phyloP scores from a whole-genome alignment of 2,329 filamentous ascomycete species.

The Cryphonectria carpinicola region DNA sequence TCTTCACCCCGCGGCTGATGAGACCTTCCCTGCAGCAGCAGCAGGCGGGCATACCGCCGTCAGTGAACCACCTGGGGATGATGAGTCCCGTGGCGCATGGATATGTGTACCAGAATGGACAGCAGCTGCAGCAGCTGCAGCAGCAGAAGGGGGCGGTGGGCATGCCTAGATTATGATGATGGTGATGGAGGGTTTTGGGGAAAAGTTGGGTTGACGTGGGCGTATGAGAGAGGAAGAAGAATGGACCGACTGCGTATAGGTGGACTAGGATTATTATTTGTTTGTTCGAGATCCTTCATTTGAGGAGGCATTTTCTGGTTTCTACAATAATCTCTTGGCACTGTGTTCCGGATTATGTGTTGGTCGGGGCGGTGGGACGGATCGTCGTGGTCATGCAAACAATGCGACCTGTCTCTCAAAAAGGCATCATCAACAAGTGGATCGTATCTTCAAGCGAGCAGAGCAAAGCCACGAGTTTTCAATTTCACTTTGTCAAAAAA shows the following conservation, averaged over 20 bases:
- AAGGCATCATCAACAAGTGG: neutral
- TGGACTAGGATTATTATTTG: neutral
- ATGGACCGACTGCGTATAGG: neutral
- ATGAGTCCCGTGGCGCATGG: conserved; percentile 60
- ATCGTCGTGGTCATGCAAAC: neutral
- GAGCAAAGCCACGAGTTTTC: neutral
- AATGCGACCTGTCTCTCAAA: neutral
- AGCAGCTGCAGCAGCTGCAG: conserved; percentile 31
- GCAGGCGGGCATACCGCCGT: neutral
- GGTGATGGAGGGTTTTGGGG: neutral
- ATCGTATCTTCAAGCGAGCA: neutral
- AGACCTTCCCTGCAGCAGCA: conserved; percentile 41
- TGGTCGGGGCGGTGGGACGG: neutral
- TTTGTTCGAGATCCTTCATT: neutral
- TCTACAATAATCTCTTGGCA: neutral
- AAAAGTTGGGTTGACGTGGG: neutral
- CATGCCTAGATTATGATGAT: conserved; percentile 42
- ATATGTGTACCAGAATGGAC: conserved; percentile 60
- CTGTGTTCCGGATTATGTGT: neutral
- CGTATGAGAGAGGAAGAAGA: neutral
- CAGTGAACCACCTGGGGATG: conserved; percentile 20
- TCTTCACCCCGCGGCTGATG: conserved; percentile 69
- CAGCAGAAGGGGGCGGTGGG: conserved; percentile 32
- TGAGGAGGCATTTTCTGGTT: neutral
- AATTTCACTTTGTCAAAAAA: neutral